Evolutionary conservation across 2,329 filamentous ascomycete genomes (phyloP), one percentile per base, ranked within the genome.

Genomic region (Pseudopithomyces chartarum): DNA sequence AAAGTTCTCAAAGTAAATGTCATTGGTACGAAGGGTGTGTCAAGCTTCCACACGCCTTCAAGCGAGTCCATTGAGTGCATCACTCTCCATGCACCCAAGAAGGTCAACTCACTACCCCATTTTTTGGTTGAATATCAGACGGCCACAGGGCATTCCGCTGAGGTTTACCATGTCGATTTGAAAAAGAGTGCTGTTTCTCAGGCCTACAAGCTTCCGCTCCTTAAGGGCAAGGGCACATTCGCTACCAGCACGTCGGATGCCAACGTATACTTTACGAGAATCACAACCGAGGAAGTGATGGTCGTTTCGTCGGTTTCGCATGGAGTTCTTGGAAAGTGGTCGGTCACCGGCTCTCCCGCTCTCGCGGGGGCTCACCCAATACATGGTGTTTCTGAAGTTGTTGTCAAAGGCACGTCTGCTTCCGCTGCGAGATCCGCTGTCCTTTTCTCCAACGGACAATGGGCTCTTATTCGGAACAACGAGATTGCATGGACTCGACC

Each of bases 241-340:
- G 90, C 92, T 0, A 89, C 87, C 0, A 95, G 89, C 76, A 90
- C 87, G 2, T 84, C 86, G 39, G 90, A 88, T 57, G 87, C 90
- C 19, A 93, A 95, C 67, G 89, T 97, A 7, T 97, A 92, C 79
- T 97, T 98, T 73, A 93, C 90, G 2, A 87, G 93, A 57, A 82
- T 95, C 58, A 92, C 91, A 0, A 81, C 87, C 33, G 86, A 89
- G 8, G 91, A 96, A 69, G 82, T 92, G 2, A 81, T 84, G 29
- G 81, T 97, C 23, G 83, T 91, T 6, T 91, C 91, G 1, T 96
- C 92, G 0, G 81, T 82, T 26, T 95, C 91, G 0, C 86, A 93
- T 63, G 87, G 84, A n/a, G 78, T 92, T 38, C 81, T 97, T 32
- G 90, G 87, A 13, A 85, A 87, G 52, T 97, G 92, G 91, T 76